Evolutionary conservation across 1,284 basidiomycete genomes (phyloP), one percentile per base, ranked within the genome.

Genomic region (Pseudozyma hubeiensis): DNA sequence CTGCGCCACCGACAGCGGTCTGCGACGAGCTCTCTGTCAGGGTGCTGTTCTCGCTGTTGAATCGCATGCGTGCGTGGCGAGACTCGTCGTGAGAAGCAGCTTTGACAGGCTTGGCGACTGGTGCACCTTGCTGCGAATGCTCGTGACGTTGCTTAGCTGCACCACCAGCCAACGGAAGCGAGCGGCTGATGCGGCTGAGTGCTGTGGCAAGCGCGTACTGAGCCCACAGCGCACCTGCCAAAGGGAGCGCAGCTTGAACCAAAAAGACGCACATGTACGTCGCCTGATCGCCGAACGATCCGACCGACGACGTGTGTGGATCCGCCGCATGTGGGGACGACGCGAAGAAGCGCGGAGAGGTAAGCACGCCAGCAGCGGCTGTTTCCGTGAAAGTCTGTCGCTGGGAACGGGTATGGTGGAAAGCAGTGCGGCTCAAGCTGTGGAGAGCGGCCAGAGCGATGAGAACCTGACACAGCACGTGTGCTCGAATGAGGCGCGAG

Each of bases 241-340:
- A 48, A 7, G 77, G 77, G 10, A 67, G 34, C 10, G 75, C 75
- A 13, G 77, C 77, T 45, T 79, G 77, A 8, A 66, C 74, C n/a
- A 75, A 6, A 50, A 79, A 78, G 44, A 79, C 70, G 46, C 65
- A 55, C 2, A 78, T 17, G 33, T 79, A 72, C 8, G 68, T 79
- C 34, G 78, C 11, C 44, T 73, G 66, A 31, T 70, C 64, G 29
- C 50, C 44, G 29, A 75, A 56, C 11, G 55, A 63, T 31, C 77
- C 77, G 33, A 79, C 77, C 19, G 9, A 34, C 24, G 75, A 71
- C n/a, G 41, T 45, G 54, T 79, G 77, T 11, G 72, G 63, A 34
- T 68, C 58, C 1, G 29, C 31, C 16, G 37, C 41, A 7, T 43
- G 31, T 17, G 17, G 29, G 0, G 53, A 14, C 14, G 48, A 29